These are phyloP conservation scores for Plasmopara viticola DNA, from an alignment of 352 stramenopile species.

Conservation along the genomic window DNA sequence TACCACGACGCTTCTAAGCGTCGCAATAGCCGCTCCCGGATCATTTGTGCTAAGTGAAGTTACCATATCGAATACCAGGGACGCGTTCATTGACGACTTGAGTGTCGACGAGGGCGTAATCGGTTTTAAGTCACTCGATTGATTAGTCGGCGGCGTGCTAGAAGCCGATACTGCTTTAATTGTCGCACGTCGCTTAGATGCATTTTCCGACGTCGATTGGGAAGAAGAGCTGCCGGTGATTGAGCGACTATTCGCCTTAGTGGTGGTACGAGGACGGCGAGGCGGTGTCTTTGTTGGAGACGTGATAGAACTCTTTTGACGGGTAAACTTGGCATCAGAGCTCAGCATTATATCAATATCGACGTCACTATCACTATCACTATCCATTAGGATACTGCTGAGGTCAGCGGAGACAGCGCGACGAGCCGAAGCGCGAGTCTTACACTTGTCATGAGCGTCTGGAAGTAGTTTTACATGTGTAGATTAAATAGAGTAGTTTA, in stretches of 20 bases:
- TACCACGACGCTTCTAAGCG: constrained; percentile 74
- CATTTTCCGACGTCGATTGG: constrained; percentile 10
- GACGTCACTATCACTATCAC: constrained; percentile 27
- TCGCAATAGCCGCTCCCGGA: constrained; percentile 65
- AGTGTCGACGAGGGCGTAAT: constrained; percentile 51
- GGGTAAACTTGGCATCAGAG: constrained; percentile 1
- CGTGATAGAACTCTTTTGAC: constrained; percentile 4
- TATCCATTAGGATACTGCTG: constrained; percentile 24
- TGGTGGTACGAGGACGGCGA: constrained; percentile 7
- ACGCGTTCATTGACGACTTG: constrained; percentile 76
- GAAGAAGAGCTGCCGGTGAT: constrained; percentile 18
- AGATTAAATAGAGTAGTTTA: background rate
- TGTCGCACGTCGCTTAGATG: constrained; percentile 31
- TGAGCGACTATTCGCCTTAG: constrained; percentile 16
- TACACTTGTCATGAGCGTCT: constrained; percentile 22
- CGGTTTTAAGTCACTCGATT: constrained; percentile 35
- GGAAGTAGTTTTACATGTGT: background rate
- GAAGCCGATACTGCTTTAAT: constrained; percentile 4
- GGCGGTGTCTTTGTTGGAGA: constrained; percentile 5
- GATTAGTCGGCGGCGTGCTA: constrained; percentile 15
- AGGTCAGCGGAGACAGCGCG: constrained; percentile 5
- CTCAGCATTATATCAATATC: constrained; percentile 27
- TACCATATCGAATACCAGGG: constrained; percentile 77
- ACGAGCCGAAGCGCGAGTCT: constrained; percentile 5
- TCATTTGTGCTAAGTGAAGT: constrained; percentile 81